Conservation (phyloP, 768 basidiomycete species). For the Serendipita indica region DNA sequence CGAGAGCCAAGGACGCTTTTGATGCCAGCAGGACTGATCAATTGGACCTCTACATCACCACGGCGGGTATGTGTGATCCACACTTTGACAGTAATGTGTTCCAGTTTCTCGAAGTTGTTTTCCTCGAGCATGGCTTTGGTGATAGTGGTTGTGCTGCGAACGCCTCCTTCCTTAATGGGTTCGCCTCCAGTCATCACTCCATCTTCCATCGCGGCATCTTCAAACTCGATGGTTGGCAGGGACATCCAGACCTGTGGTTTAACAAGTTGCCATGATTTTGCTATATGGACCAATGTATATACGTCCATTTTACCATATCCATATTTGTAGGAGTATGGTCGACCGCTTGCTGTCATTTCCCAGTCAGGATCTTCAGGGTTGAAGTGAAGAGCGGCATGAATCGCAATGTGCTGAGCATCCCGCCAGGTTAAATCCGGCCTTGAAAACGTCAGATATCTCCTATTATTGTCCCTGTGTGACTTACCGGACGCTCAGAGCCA, state of each 20-base stretch:
- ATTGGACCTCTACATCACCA: constrained; percentile 87
- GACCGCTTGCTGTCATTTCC: constrained; percentile 63
- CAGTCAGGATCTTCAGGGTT: constrained; percentile 89
- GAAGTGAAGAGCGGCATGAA: constrained; percentile 59
- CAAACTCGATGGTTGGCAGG: constrained; percentile 53
- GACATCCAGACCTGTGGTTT: constrained; percentile 91
- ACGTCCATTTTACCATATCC: constrained; percentile 86
- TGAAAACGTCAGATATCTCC: neutral
- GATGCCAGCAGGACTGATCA: constrained; percentile 73
- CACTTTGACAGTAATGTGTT: constrained; percentile 84
- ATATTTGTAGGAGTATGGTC: constrained; percentile 78
- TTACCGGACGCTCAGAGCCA: constrained; percentile 77
- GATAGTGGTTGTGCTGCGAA: constrained; percentile 22
- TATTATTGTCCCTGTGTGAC: constrained; percentile 15
- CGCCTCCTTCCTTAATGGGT: constrained; percentile 22
- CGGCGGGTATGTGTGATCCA: constrained; percentile 81
- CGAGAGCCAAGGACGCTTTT: constrained; percentile 67
- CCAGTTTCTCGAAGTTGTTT: constrained; percentile 73
- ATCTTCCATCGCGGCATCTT: constrained; percentile 40
- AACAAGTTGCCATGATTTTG: constrained; percentile 69
- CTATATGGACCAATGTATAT: constrained; percentile 63
- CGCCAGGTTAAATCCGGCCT: constrained; percentile 95
- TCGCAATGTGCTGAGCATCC: constrained; percentile 82
- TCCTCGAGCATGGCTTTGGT: constrained; percentile 27
- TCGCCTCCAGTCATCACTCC: constrained; percentile 18